Conservation (phyloP, 2,329 filamentous ascomycete genomes). For the Colletotrichum chlorophyti region DNA sequence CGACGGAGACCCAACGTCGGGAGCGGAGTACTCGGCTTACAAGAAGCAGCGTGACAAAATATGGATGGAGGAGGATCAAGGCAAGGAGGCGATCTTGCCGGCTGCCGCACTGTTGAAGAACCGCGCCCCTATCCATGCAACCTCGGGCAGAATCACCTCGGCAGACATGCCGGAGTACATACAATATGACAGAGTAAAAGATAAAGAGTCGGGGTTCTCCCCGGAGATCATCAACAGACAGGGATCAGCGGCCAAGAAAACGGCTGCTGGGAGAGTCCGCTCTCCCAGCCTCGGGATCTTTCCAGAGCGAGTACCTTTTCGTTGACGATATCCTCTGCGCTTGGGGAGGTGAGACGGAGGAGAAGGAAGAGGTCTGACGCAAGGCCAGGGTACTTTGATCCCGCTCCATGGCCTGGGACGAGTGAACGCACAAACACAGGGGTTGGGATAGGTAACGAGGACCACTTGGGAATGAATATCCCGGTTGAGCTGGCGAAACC, state of each 20-base stretch:
- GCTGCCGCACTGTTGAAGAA: background rate
- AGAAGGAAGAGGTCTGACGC: slow-evolving; percentile 10
- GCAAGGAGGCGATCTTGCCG: background rate
- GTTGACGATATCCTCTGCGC: background rate
- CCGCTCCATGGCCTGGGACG: background rate
- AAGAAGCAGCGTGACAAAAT: slow-evolving; percentile 7
- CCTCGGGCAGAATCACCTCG: background rate
- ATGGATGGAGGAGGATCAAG: slow-evolving; percentile 3
- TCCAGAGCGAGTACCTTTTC: background rate
- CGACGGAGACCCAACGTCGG: slow-evolving; percentile 5
- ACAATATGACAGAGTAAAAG: too few relatives aligned
- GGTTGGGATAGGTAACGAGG: background rate
- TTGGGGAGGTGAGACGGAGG: background rate
- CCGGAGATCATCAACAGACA: background rate
- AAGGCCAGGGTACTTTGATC: slow-evolving; percentile 24
- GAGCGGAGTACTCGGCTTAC: background rate
- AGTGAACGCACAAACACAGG: background rate
- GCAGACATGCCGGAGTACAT: background rate
- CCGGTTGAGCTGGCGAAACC: slow-evolving; percentile 8
- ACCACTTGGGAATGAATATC: slow-evolving; percentile 26
- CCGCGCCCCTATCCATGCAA: background rate
- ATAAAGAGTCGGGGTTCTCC: too few relatives aligned
- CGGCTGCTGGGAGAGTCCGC: background rate
- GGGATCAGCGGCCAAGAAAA: background rate
- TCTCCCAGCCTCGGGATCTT: background rate